phyloP scores from a whole-genome alignment of 345 rosid genomes.

The Acer saccharum region DNA sequence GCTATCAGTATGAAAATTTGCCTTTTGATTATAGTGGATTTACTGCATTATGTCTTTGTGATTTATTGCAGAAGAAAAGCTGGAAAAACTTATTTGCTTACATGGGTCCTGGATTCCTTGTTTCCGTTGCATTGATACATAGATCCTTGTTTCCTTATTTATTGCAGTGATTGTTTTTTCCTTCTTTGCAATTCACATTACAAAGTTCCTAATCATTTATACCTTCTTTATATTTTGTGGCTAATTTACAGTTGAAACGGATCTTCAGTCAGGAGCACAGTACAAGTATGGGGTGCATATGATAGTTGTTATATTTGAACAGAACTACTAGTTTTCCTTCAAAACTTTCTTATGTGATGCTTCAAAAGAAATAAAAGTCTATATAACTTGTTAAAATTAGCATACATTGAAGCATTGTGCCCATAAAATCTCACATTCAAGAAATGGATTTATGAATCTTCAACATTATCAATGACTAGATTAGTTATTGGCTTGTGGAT shows the following conservation, averaged over 20 bases:
- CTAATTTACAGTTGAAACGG: conserved; percentile 82
- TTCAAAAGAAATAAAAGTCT: background rate
- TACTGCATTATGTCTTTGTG: too few species aligned
- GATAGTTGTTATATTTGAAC: background rate
- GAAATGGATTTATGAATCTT: background rate
- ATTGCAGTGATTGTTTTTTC: background rate
- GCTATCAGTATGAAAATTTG: too few species aligned
- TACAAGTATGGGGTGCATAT: conserved; percentile 75
- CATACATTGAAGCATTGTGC: background rate
- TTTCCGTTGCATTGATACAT: conserved; percentile 83
- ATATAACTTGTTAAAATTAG: background rate
- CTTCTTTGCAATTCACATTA: conserved; percentile 8
- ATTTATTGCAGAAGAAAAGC: conserved; percentile 65
- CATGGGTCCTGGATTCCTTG: conserved; percentile 94
- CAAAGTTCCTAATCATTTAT: background rate
- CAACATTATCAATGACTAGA: background rate
- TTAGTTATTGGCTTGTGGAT: background rate
- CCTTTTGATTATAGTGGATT: too few species aligned
- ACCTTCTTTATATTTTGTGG: conserved; percentile 22
- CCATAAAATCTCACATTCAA: background rate
- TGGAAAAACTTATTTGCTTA: conserved; percentile 92
- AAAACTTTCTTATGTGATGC: background rate
- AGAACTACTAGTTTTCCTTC: background rate
- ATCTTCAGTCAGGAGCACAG: conserved; percentile 87
- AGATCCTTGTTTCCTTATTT: too few species aligned